These are phyloP conservation scores for Cordyceps tenuipes DNA, from an alignment of 2,329 filamentous ascomycete genomes.

Conservation along the genomic window DNA sequence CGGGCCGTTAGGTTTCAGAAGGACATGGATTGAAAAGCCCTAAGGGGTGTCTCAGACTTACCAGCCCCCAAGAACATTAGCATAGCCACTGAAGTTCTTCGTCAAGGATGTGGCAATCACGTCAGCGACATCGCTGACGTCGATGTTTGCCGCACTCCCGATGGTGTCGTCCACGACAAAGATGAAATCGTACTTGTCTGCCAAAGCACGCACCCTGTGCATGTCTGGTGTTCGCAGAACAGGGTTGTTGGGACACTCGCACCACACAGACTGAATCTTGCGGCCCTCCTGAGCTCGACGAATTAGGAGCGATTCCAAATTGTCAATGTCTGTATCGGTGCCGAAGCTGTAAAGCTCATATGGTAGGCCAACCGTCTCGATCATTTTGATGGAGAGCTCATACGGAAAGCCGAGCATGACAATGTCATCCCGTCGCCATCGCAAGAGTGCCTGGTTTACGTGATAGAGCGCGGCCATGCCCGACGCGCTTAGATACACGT, in stretches of 20 bases:
- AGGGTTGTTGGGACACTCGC: conserved; percentile 28
- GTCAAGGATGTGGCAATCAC: conserved; percentile 39
- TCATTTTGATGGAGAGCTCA: conserved; percentile 31
- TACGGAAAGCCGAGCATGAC: conserved; percentile 38
- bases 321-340: conserved; percentile 27
- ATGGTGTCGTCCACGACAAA: conserved; percentile 34
- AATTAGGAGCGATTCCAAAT: conserved; percentile 31
- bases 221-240: conserved; percentile 17
- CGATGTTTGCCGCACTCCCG: conserved; percentile 32
- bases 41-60: background rate
- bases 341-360: conserved; percentile 35
- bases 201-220: conserved; percentile 13
- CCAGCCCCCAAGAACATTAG: conserved; percentile 38
- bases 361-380: conserved; percentile 30
- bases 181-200: conserved; percentile 28
- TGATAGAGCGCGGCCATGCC: conserved; percentile 41
- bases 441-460: conserved; percentile 25
- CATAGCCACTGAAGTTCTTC: conserved; percentile 43
- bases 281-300: conserved; percentile 25
- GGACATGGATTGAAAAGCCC: background rate
- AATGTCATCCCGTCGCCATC: conserved; percentile 17
- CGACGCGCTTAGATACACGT: conserved; percentile 38
- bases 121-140: conserved; percentile 35
- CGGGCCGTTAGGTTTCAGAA: background rate
- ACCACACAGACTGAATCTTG: conserved; percentile 33